These are phyloP conservation scores for Ogataea methanolica DNA, from an alignment of 805 yeast genomes.

Conservation along the genomic window DNA sequence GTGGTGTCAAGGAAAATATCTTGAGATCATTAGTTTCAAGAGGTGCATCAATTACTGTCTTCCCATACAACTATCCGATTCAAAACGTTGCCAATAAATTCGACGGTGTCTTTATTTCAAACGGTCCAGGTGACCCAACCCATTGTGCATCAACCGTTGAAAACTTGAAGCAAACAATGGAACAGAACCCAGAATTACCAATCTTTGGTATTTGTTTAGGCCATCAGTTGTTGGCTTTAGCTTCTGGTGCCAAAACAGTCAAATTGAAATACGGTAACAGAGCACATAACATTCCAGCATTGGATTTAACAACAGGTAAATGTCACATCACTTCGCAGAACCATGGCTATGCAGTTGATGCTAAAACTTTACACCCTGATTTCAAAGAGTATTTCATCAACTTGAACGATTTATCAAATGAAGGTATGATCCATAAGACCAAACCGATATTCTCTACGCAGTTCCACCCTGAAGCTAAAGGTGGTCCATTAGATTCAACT, in stretches of 20 bases:
- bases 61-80: conserved; percentile 93
- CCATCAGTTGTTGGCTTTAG: conserved; percentile 92
- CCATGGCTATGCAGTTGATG: conserved; percentile 97
- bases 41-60: conserved; percentile 94
- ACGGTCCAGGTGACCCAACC: conserved; percentile 98
- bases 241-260: conserved; percentile 88
- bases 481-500: conserved; percentile 95
- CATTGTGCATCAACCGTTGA: conserved; percentile 77
- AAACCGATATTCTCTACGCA: conserved; percentile 95
- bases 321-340: conserved; percentile 98
- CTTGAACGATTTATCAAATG: conserved; percentile 93
- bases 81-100: conserved; percentile 86
- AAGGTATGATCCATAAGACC: conserved; percentile 88
- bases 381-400: conserved; percentile 89
- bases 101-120: conserved; percentile 91
- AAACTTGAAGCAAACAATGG: conserved; percentile 69
- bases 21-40: conserved; percentile 89
- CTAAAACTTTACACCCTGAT: conserved; percentile 62
- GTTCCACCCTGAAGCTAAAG: conserved; percentile 99
- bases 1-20: conserved; percentile 98
- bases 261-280: conserved; percentile 97
- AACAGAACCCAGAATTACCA: conserved; percentile 62
- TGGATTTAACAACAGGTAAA: conserved; percentile 83
- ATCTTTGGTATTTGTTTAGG: conserved; percentile 98
- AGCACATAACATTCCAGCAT: conserved; percentile 97